Base-by-base conservation (phyloP, 106 monocot genomes). In the Iris macrosiphon region DNA sequence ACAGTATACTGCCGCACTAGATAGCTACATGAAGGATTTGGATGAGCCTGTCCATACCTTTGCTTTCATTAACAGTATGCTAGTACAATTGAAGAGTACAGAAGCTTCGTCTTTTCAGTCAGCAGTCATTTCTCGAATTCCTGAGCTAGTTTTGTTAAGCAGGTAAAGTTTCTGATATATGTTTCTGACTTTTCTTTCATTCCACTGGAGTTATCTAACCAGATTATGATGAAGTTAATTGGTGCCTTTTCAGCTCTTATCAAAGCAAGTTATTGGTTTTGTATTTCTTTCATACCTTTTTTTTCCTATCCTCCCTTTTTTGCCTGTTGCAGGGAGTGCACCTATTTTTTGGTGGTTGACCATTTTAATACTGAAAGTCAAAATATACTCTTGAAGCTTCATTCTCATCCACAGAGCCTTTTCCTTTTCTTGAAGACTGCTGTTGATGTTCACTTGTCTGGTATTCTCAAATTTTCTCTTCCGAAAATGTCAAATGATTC, bases 401-500 rank as follows among this genome's bases (percentile, higher is more conserved):
- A 70, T 61, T 66, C 77, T 65, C 60, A 84, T 62, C 86, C 77
- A 21, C n/a, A 78, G 16, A 91, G 96, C 67, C 90, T 98, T 53
- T 98, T 98, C 63, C 83, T 98, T 45, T 87, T 90, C 65, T 57
- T 98, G 62, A 98, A 98, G 72, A 78, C 90, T 49, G 70, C 66
- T 30, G 54, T 98, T 47, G 86, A 90, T 49, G 73, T 83, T 33
- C 76, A 96, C 63, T 66, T 83, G 58, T 79, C 71, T 59, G 89
- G 80, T 31, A 83, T 63, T 57, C 85, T 96, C 17, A 72, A 75
- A 25, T 65, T 96, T 61, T 45, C 74, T 68, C 49, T 68, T 26
- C 48, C 69, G 31, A 51, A 72, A 63, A 29, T 42, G 14, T 39
- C 27, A 35, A 46, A 27, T 45, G 24, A 7, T 48, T 60, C 69